phyloP scores from a whole-genome alignment of 305 asterid species.

The Fraxinus platypoda region DNA sequence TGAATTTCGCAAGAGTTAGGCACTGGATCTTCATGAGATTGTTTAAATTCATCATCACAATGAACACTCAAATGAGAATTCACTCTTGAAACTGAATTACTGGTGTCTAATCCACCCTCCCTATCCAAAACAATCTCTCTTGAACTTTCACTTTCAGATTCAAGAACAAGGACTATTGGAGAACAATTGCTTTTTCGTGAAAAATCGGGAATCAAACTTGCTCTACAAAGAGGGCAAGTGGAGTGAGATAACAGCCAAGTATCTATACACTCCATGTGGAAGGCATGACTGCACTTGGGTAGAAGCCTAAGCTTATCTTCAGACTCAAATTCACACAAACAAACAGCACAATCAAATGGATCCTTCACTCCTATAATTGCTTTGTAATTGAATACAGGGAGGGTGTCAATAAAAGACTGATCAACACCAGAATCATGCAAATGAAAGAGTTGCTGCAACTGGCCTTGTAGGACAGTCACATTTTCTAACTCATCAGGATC shows the following conservation, averaged over 20 bases:
- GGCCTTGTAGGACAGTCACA: conserved; percentile 62
- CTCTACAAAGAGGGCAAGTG: conserved; percentile 59
- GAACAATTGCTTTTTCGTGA: conserved; percentile 32
- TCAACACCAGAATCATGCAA: conserved; percentile 58
- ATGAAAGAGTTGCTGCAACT: conserved; percentile 60
- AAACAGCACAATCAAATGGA: conserved; percentile 64
- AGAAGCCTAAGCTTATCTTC: conserved; percentile 51
- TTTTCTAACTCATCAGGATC: conserved; percentile 47
- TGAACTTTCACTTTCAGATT: conserved; percentile 61
- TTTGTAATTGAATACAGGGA: conserved; percentile 52
- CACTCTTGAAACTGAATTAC: conserved; percentile 28
- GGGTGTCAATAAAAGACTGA: conserved; percentile 56
- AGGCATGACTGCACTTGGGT: conserved; percentile 64
- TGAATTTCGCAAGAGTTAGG: conserved; percentile 39
- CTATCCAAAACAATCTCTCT: conserved; percentile 41
- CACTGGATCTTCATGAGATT: conserved; percentile 13
- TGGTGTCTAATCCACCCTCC: conserved; percentile 13
- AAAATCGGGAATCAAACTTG: conserved; percentile 49
- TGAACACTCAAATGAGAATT: conserved; percentile 36
- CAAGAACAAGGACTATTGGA: conserved; percentile 60
- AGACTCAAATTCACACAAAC: conserved; percentile 50
- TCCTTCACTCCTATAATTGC: conserved; percentile 42
- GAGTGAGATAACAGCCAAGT: conserved; percentile 65
- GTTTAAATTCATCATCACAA: conserved; percentile 26
- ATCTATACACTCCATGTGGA: conserved; percentile 54